A percentile compares a stretch with the other conserved stretches of the same genome.
Evolutionary conservation across 2,329 filamentous ascomycete genomes (phyloP).

Genomic region (Cephalotrichum gorgonifer): DNA sequence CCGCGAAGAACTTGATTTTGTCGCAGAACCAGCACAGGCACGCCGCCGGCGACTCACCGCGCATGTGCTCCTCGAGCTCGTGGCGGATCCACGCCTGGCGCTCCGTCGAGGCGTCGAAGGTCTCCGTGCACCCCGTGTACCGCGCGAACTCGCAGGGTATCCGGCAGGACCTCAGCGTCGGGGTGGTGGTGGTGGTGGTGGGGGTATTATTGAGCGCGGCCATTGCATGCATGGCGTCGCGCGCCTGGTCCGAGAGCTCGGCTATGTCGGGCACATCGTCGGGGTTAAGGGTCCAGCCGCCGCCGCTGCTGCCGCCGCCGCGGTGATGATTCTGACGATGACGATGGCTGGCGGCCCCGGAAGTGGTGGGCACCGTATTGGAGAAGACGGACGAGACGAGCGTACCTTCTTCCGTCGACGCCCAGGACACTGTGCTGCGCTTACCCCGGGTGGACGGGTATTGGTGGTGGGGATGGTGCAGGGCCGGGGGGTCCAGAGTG

Average conservation of each 20-base stretch:
- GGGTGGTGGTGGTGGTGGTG: too few relatives aligned
- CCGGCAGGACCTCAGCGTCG: constrained; percentile 2
- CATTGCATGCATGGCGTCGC: background rate
- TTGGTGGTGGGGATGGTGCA: background rate
- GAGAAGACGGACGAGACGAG: background rate
- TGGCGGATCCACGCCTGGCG: constrained; percentile 35
- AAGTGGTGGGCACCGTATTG: too few relatives aligned
- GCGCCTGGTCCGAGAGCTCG: constrained; percentile 1
- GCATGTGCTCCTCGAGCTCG: constrained; percentile 24
- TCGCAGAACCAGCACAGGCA: constrained; percentile 43
- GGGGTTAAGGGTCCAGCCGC: background rate
- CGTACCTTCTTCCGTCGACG: background rate
- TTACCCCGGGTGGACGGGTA: background rate
- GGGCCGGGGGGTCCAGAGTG: too few relatives aligned
- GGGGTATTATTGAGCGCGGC: constrained; percentile 1
- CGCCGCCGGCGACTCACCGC: constrained; percentile 19
- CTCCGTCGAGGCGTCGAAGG: constrained; percentile 25
- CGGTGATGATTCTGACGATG: background rate
- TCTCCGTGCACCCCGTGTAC: constrained; percentile 19
- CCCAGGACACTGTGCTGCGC: background rate
- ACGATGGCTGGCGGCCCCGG: too few relatives aligned
- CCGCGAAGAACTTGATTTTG: constrained; percentile 17
- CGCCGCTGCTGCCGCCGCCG: background rate
- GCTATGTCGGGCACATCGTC: background rate
- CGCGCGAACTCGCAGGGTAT: constrained; percentile 36